Percentiles rank a stretch among this genome's conserved stretches.
phyloP scores from a whole-genome alignment of 768 basidiomycete species.

The Xerocomus potaroensis region DNA sequence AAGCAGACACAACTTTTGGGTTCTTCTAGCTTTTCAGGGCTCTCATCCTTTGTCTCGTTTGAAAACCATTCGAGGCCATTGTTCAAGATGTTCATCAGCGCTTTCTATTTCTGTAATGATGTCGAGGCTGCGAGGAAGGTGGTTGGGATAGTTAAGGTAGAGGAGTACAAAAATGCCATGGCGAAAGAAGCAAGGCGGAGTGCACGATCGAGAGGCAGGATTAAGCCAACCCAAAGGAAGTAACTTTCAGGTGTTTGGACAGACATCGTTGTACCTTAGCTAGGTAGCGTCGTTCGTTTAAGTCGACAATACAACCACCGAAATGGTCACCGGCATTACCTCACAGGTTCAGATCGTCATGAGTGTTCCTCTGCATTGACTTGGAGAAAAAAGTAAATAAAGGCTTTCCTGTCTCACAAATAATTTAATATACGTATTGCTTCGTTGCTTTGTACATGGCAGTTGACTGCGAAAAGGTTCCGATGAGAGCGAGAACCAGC shows the following conservation, averaged over 20 bases:
- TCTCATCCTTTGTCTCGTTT: conserved; percentile 47
- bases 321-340: too few relatives aligned
- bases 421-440: too few relatives aligned
- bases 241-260: too few relatives aligned
- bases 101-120: conserved; percentile 56
- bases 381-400: too few relatives aligned
- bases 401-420: too few relatives aligned
- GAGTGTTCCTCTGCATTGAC: too few relatives aligned
- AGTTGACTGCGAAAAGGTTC: too few relatives aligned
- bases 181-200: conserved; percentile 14
- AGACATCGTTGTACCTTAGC: neutral
- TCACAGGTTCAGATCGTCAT: too few relatives aligned
- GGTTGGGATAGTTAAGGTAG: conserved; percentile 51
- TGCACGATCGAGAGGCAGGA: conserved; percentile 20
- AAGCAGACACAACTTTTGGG: conserved; percentile 10
- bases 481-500: too few relatives aligned
- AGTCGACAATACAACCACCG: too few relatives aligned
- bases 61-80: conserved; percentile 60
- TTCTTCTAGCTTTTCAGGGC: conserved; percentile 32
- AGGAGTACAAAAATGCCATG: conserved; percentile 14
- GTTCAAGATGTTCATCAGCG: conserved; percentile 70
- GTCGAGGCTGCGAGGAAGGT: conserved; percentile 47
- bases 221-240: conserved; percentile 8
- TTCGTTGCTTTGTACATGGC: too few relatives aligned
- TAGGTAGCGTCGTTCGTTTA: neutral